Base-by-base conservation (phyloP, 192 early-diverging fungal species). In the Martensiomyces pterosporus region DNA sequence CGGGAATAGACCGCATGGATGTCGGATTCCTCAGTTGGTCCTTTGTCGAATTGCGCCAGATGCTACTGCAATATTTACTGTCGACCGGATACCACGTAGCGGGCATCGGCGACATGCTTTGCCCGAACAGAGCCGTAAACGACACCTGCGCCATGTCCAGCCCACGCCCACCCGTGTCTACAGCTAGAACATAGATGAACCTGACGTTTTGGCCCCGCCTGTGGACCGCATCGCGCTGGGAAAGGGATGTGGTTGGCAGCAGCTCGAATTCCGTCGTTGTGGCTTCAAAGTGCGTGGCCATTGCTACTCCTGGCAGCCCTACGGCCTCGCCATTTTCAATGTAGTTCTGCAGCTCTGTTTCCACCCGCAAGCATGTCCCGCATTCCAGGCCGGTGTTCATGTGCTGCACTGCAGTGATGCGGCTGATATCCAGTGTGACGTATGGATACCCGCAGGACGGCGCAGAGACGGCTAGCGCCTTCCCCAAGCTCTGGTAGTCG, bases 391-490 rank as follows among this genome's bases (percentile, higher is more conserved):
- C 50, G 16, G 39, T 43, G 24, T 58, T 40, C 66, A 79, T 65
- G 0, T 49, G 51, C 21, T 70, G 70, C 24, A 70, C 75, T 7
- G 78, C 78, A 3, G 78, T 77, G 34, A 79, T 79, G 3, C 76
- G 64, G 23, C 71, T 64, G 23, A 79, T 70, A 29, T 79, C 68
- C 10, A 79, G 48, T 9, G 63, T 45, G 6, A 53, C 65, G 33
- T 79, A 79, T 0, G 78, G 75, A 32, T 62, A 73, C 9, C 78
- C 78, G 51, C 78, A 79, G 9, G 61, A 65, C 9, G 78, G 78
- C 8, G 78, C 75, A 13, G 76, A 77, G 14, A 27, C 45, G 17
- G 65, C 66, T 9, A 79, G 57, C 15, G 57, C 62, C 0, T 23
- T 25, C 24, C 75, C 78, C 25, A 79, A 43, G 37, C 55, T 54